A percentile compares a stretch with the other conserved stretches of the same genome.
These are phyloP conservation scores for Talaromyces proteolyticus DNA, from an alignment of 495 filamentous ascomycete genomes.

Conservation along the genomic window DNA sequence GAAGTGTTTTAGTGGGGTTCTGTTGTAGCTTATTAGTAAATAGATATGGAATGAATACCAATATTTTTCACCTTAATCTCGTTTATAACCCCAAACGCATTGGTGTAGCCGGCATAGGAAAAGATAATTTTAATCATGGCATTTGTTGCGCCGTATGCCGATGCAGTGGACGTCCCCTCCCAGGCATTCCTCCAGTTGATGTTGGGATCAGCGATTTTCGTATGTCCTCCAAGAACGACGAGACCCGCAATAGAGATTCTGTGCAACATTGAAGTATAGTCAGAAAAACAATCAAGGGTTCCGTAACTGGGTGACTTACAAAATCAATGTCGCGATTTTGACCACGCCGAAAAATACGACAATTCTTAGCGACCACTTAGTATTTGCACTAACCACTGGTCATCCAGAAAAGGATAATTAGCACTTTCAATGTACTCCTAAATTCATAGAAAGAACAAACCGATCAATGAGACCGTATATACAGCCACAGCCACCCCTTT, in stretches of 20 bases:
- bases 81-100: conserved; percentile 61
- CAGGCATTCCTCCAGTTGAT: conserved; percentile 56
- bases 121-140: conserved; percentile 60
- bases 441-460: conserved; percentile 7
- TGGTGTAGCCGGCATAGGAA: conserved; percentile 55
- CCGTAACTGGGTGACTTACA: background rate
- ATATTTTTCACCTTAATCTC: conserved; percentile 51
- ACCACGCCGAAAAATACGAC: conserved; percentile 50
- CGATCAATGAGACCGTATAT: conserved; percentile 28
- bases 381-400: conserved; percentile 48
- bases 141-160: conserved; percentile 51
- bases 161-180: conserved; percentile 36
- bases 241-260: conserved; percentile 6
- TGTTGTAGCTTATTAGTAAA: conserved; percentile 17
- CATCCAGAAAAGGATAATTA: too few relatives aligned
- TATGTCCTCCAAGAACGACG: conserved; percentile 55
- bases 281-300: background rate
- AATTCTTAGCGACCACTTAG: conserved; percentile 46
- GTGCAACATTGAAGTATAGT: background rate
- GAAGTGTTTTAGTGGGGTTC: conserved; percentile 54
- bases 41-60: conserved; percentile 22
- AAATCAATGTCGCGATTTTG: conserved; percentile 3
- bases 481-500: conserved; percentile 58
- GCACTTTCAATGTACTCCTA: background rate
- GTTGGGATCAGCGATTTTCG: conserved; percentile 46